phyloP scores from a whole-genome alignment of 73 alveolate species.

The Symbiodinium natans region DNA sequence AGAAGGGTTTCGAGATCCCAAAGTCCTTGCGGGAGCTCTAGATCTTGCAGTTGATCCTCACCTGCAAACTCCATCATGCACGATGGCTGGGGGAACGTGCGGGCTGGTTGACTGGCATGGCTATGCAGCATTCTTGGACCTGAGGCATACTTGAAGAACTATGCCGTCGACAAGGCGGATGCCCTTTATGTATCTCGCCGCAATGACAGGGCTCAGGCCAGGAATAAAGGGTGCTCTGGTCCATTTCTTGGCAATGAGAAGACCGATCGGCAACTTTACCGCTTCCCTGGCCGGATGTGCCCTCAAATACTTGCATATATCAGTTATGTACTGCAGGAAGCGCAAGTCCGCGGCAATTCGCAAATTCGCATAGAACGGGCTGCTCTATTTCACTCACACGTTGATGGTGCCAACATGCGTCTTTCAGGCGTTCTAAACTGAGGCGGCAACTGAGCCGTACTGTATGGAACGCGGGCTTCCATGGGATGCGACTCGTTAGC shows the following conservation, averaged over 20 bases:
- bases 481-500: constrained; percentile 30
- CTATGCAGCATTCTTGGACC: too few relatives aligned
- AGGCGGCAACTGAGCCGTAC: background rate
- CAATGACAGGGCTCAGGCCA: background rate
- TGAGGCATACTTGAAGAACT: constrained; percentile 27
- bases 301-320: background rate
- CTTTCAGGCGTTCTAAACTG: too few relatives aligned
- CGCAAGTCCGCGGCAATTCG: background rate
- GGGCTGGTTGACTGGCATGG: background rate
- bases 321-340: background rate
- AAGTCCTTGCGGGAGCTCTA: constrained; percentile 72
- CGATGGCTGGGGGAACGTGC: background rate
- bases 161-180: constrained; percentile 83
- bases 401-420: too few relatives aligned
- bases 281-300: background rate
- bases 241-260: background rate
- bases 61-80: background rate
- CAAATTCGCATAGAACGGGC: background rate
- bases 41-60: constrained; percentile 77
- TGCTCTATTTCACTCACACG: too few relatives aligned
- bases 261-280: background rate
- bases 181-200: background rate
- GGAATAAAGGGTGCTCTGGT: background rate
- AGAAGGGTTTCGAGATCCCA: constrained; percentile 91
- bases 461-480: constrained; percentile 76